Base-by-base conservation (phyloP, 1,284 basidiomycete species). In the Cystobasidiaceae sp. region DNA sequence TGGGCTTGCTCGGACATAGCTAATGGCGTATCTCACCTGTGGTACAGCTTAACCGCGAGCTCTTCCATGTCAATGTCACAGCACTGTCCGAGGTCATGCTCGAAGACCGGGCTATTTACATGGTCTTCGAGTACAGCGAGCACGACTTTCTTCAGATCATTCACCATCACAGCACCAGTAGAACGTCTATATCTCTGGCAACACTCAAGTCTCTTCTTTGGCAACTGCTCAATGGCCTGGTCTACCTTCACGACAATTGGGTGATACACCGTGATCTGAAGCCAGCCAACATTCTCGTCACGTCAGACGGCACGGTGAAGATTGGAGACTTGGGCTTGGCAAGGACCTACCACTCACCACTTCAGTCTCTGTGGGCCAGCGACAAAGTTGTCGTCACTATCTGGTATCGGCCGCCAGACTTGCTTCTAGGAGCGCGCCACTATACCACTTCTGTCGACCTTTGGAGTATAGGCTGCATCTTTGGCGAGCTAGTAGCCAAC, bases 61-160 rank as follows among this genome's bases (percentile, higher is more conserved):
- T 97, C 59, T 82, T 85, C 59, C 94, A 98, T 75, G 88, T 90
- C 74, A 97, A 98, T 74, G 81, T 99, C 0, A 90, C 93, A 3
- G 84, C 90, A 0, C 82, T 99, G 33, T 86, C 88, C 69, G 93
- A 97, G 76, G 94, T 97, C 28, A 92, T 98, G 58, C 80, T 98
- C n/a, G 93, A 98, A 76, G 94, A 98, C 72, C 97, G 97, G 77
- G 90, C 92, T 0, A 96, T 97, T 66, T 94, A 92, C 76, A 96
- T 99, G 90, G 92, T 98, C 17, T 97, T 98, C 71, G 93, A 97
- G 72, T 99, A 96, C 71, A 93, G 94, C 3, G 96, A 98, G 74
- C 96, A 99, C 75, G 96, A 99, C 77, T 94, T 97, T 74, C 80
- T 97, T 89, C 93, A 97, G 91, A 87, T 98, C 67, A 97, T 98